Evolutionary conservation across 2,329 filamentous ascomycete species (phyloP), one percentile per base, ranked within the genome.

Genomic region (Fusarium ramigenum): DNA sequence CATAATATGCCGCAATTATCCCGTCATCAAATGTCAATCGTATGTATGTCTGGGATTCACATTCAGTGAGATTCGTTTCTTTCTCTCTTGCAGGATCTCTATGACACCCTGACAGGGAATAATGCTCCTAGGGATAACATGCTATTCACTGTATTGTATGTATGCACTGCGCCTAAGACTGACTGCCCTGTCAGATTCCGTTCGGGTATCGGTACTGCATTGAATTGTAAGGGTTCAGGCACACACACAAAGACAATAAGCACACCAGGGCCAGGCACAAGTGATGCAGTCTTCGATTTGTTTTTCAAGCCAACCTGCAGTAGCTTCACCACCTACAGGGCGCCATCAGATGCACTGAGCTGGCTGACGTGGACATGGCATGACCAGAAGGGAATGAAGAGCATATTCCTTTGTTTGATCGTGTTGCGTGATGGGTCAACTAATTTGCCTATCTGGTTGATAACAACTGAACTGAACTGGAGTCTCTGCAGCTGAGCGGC

Each of bases 341-440:
- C 42, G 23, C 42, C 42, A 47, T 39, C 25, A 28, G 21, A 57
- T 43, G 49, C 49, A 49, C 30, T 46, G 44, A 23, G 36, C 50
- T 62, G 56, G 56, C 73, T 75, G 73, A 77, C 75, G 71, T 77
- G 75, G 62, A 69, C 66, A 60, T 74, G 71, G 74, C 72, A 64
- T 58, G 57, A 44, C 61, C 53, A 61, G 18, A 34, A 71, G 61
- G 52, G 43, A 43, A 50, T 52, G 23, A 34, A 25, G 19, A 39
- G 23, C 36, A 19, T 32, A 39, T 36, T 10, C 14, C 39, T 52
- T 25, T 37, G 18, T 52, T 25, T 37, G 18, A 21, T 34, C 39
- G 36, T 34, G 54, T 32, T 46, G 46, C 30, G 37, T 39, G 47
- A 23, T n/a, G 34, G 44, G 36, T 46, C 34, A 23, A 42, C 42